These are phyloP conservation scores for Colletotrichum sp. DNA, from an alignment of 2,329 filamentous ascomycete species.

Conservation along the genomic window DNA sequence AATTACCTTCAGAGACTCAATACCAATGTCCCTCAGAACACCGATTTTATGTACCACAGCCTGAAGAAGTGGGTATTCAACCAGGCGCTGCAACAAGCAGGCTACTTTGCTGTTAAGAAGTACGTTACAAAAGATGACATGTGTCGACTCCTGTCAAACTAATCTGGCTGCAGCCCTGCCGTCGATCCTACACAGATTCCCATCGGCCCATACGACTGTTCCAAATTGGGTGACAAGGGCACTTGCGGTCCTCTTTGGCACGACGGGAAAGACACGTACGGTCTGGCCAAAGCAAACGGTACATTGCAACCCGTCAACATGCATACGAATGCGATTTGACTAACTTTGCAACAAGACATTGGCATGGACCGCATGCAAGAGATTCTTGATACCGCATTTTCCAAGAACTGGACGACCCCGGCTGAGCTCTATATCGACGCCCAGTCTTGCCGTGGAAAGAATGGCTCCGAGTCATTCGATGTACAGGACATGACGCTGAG, in stretches of 20 bases:
- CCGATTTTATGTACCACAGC: constrained; percentile 4
- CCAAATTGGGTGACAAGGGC: neutral
- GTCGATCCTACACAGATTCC: neutral
- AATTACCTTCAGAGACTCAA: neutral
- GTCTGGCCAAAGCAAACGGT: neutral
- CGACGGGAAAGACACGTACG: constrained; percentile 4
- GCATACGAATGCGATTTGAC: too few species aligned
- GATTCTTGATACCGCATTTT: neutral
- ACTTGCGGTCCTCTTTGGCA: constrained; percentile 11
- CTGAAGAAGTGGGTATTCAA: neutral
- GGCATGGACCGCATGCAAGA: neutral
- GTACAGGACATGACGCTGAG: neutral
- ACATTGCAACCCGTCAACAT: neutral
- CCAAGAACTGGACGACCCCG: constrained; percentile 10
- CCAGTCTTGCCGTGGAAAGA: neutral
- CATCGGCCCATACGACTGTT: neutral
- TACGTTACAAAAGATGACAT: neutral
- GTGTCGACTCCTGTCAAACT: neutral
- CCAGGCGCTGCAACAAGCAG: neutral
- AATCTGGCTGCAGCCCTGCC: neutral
- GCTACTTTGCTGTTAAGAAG: constrained; percentile 8
- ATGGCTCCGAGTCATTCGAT: neutral
- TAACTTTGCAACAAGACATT: neutral
- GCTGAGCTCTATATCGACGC: neutral
- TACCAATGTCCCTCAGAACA: neutral